These are phyloP conservation scores for Lycium ferocissimum DNA, from an alignment of 257 asterid species.

Conservation along the genomic window DNA sequence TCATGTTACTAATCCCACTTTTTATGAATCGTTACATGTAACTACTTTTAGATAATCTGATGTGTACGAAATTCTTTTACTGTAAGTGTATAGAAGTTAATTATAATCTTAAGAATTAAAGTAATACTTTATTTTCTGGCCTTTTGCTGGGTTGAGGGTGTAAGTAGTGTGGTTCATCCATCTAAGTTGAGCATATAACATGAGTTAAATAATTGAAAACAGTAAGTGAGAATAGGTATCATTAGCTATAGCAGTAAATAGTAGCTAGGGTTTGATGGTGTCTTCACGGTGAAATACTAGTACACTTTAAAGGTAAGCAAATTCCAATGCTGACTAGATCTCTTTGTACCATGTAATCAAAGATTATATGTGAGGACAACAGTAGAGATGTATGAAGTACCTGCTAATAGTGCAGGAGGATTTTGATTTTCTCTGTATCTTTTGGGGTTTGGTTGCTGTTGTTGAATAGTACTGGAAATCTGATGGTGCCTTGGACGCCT, in stretches of 20 bases:
- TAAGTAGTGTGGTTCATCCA: background rate
- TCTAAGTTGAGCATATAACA: constrained; percentile 7
- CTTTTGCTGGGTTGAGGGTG: background rate
- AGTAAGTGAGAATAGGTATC: background rate
- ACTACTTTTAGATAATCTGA: background rate
- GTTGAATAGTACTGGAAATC: background rate
- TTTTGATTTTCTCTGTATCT: constrained; percentile 56
- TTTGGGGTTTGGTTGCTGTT: constrained; percentile 58
- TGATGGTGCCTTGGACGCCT: constrained; percentile 59
- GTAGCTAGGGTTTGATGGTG: constrained; percentile 46
- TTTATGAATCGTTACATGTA: background rate
- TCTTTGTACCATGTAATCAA: background rate
- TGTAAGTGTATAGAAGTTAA: background rate
- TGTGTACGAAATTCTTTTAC: background rate
- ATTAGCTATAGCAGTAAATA: background rate
- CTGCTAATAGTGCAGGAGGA: constrained; percentile 38
- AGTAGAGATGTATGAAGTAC: background rate
- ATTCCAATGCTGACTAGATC: background rate
- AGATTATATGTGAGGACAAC: background rate
- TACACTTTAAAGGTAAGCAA: background rate
- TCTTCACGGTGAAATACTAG: background rate
- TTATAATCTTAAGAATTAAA: background rate
- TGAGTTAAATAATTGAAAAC: background rate
- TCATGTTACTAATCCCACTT: background rate
- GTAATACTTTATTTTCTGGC: background rate